A percentile compares a stretch with the other conserved stretches of the same genome.
These are phyloP conservation scores for Ascochyta clinopodiicola DNA, from an alignment of 2,329 filamentous ascomycete genomes.

Conservation along the genomic window DNA sequence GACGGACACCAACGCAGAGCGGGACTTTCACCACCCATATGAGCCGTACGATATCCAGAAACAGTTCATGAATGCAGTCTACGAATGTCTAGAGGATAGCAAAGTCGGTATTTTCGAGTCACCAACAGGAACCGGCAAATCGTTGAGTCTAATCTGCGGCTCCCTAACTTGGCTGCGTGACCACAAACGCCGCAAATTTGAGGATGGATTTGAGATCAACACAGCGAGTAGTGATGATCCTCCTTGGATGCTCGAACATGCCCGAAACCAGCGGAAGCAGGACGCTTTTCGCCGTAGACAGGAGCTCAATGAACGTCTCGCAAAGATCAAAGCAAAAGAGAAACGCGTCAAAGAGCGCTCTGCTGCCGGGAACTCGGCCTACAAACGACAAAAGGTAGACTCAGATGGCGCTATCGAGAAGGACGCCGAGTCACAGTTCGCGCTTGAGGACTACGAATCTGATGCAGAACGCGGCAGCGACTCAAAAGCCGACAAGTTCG, in stretches of 20 bases:
- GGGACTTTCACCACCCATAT: slow-evolving; percentile 84
- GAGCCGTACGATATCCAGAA: slow-evolving; percentile 86
- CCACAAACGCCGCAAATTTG: slow-evolving; percentile 69
- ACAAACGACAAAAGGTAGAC: slow-evolving; percentile 52
- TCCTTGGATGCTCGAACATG: slow-evolving; percentile 82
- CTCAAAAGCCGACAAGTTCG: slow-evolving; percentile 27
- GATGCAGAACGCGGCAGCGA: slow-evolving; percentile 56
- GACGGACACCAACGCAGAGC: slow-evolving; percentile 18
- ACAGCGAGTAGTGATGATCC: slow-evolving; percentile 71
- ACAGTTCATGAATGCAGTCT: slow-evolving; percentile 85
- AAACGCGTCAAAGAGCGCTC: slow-evolving; percentile 65
- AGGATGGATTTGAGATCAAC: slow-evolving; percentile 60
- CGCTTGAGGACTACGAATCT: slow-evolving; percentile 77
- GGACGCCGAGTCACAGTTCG: slow-evolving; percentile 70
- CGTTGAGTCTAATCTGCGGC: slow-evolving; percentile 86
- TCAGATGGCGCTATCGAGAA: slow-evolving; percentile 13
- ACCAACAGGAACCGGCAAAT: slow-evolving; percentile 93
- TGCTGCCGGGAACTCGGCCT: slow-evolving; percentile 54
- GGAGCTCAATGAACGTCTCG: slow-evolving; percentile 76
- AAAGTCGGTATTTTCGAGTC: slow-evolving; percentile 91
- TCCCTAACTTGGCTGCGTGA: slow-evolving; percentile 90
- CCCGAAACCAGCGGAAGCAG: slow-evolving; percentile 70
- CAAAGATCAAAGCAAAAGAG: slow-evolving; percentile 66
- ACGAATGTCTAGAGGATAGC: slow-evolving; percentile 77
- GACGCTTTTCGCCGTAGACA: slow-evolving; percentile 71